phyloP scores from a whole-genome alignment of 2,329 filamentous ascomycete genomes.

The Tolypocladium pustulatum region DNA sequence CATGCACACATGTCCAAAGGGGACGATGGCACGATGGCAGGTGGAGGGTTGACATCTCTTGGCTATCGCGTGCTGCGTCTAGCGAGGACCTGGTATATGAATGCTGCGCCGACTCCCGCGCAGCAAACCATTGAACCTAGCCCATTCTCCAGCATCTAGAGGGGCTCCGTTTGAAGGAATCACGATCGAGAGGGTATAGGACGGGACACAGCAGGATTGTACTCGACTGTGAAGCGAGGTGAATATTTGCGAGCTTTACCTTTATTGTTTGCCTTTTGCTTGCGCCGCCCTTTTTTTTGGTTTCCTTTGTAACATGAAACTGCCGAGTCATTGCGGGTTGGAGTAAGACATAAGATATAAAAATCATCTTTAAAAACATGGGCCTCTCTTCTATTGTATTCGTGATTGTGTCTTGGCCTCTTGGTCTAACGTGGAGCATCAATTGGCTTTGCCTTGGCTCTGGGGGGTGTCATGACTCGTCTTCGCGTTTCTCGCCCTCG shows the following conservation, averaged over 20 bases:
- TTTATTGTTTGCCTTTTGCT: conserved; percentile 9
- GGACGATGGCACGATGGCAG: not conserved
- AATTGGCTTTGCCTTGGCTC: not conserved
- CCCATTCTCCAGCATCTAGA: not conserved
- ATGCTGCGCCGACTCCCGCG: not conserved
- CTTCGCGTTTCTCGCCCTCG: conserved; percentile 12
- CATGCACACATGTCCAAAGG: not conserved
- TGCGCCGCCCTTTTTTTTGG: conserved; percentile 9
- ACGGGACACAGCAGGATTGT: conserved; percentile 1
- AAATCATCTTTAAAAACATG: conserved; percentile 10
- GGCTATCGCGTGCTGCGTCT: not conserved
- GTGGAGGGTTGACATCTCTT: not conserved
- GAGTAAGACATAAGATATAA: conserved; percentile 13
- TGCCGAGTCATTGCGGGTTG: conserved; percentile 8
- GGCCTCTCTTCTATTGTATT: not conserved
- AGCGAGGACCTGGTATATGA: conserved; percentile 5
- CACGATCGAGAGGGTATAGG: not conserved
- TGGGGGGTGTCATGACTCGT: not conserved
- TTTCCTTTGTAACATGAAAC: conserved; percentile 17
- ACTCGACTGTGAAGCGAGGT: conserved; percentile 1
- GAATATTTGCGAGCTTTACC: conserved; percentile 8
- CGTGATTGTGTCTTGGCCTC: not conserved
- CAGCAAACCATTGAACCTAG: not conserved
- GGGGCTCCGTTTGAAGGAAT: not conserved
- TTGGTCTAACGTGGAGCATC: not conserved